Evolutionary conservation across 352 stramenopile species (phyloP).

Genomic region (Aphanomyces stellatus): DNA sequence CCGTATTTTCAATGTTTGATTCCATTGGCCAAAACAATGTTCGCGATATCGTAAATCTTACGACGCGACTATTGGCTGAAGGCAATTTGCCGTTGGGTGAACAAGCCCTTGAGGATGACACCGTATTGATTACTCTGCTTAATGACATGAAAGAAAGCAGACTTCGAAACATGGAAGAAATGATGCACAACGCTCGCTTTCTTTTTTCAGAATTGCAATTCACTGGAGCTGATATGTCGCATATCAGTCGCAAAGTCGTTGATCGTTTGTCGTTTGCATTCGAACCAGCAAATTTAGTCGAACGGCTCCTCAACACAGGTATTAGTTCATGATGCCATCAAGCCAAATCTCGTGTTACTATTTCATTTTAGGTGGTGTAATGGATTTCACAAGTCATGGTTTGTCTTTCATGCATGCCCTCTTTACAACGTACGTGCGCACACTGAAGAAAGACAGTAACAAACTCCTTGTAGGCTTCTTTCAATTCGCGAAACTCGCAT

Average conservation of each 20-base stretch:
- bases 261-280: slow-evolving; percentile 15
- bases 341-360: background rate
- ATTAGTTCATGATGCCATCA: no score
- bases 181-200: slow-evolving; percentile 33
- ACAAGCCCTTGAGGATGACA: slow-evolving; percentile 24
- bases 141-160: slow-evolving; percentile 53
- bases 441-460: background rate
- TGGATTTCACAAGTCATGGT: slow-evolving; percentile 16
- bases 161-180: slow-evolving; percentile 41
- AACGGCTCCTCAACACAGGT: slow-evolving; percentile 17
- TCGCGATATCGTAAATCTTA: slow-evolving; percentile 12
- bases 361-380: background rate
- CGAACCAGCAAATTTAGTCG: slow-evolving; percentile 5
- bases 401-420: slow-evolving; percentile 18
- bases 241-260: slow-evolving; percentile 3
- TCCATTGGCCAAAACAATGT: slow-evolving; percentile 18
- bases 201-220: slow-evolving; percentile 38
- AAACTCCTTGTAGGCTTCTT: background rate
- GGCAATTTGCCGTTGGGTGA: slow-evolving; percentile 14
- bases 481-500: background rate
- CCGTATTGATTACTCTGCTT: slow-evolving; percentile 37
- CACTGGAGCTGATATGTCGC: slow-evolving; percentile 32
- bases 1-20: slow-evolving; percentile 26
- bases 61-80: slow-evolving; percentile 12
- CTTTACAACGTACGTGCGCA: slow-evolving; percentile 2